phyloP scores from a whole-genome alignment of 192 early-diverging fungal genomes.

The Backusella tarrabulga region DNA sequence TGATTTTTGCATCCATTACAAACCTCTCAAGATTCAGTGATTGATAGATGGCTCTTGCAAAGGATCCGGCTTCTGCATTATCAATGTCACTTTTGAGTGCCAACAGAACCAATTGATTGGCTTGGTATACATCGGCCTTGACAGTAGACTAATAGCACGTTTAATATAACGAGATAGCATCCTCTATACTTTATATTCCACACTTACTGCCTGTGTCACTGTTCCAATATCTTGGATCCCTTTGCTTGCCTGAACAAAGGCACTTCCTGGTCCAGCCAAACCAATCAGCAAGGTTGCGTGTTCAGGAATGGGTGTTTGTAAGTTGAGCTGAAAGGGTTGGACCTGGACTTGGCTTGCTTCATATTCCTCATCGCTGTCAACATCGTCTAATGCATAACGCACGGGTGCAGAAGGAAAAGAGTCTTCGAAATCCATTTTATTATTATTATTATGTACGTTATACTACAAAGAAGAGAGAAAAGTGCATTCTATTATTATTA shows the following conservation, averaged over 20 bases:
- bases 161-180: too few relatives aligned
- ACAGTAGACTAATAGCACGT: not conserved
- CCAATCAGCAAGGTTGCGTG: slow-evolving; percentile 16
- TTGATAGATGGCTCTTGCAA: not conserved
- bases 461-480: not conserved
- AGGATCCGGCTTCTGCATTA: not conserved
- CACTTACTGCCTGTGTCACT: not conserved
- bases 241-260: not conserved
- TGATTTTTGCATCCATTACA: not conserved
- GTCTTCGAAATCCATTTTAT: slow-evolving; percentile 26
- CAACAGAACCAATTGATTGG: not conserved
- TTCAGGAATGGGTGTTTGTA: not conserved
- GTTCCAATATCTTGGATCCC: not conserved
- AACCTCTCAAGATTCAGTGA: not conserved
- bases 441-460: not conserved
- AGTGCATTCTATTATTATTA: not conserved
- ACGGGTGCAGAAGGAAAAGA: slow-evolving; percentile 30
- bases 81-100: not conserved
- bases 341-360: not conserved
- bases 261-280: slow-evolving; percentile 21
- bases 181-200: too few relatives aligned
- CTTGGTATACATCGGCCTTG: not conserved
- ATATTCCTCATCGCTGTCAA: slow-evolving; percentile 18
- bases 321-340: not conserved
- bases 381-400: slow-evolving; percentile 29